Evolutionary conservation across 768 basidiomycete genomes (phyloP), one percentile per base, ranked within the genome.

Genomic region (Leccinum longicurvipes): DNA sequence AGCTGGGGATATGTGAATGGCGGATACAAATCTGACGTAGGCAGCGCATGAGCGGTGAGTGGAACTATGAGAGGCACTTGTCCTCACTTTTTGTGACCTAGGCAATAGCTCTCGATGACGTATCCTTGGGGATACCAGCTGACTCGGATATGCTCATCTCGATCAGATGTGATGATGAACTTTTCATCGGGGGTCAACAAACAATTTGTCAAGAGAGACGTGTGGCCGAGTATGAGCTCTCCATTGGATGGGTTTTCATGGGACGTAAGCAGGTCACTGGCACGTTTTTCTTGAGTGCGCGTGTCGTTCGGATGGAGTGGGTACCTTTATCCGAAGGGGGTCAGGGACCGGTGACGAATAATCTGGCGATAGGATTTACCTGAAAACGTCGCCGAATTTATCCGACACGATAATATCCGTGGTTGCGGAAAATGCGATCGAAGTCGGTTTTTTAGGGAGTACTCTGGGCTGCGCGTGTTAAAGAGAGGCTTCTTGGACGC

Each of bases 361-460:
- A 34, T 12, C 15, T 50, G 5, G 19, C 19, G 15, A 36, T 32
- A 24, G 34, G 36, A 59, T 76, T 52, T 49, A 89, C 91, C 83
- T 83, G 74, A 93, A 96, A 39, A 96, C 81, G 66, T 98, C 96
- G 0, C 96, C 96, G 59, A 97, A 95, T 72, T 97, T 98, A 73
- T 99, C 96, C 2, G 92, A 84, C 12, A 91, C 83, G 2, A 98
- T 69, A 56, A 99, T 85, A 0, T 80, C 84, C 0, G 79, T 80
- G 44, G 85, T 78, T 5, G 66, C 72, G 0, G 86, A 84, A 62
- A 97, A 85, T 0, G 72, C 68, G 25, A 97, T 66, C 2, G 76
- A 76, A 0, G 92, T 93, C 0, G 91, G 84, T 56, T 87, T 86
- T 73, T 98, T 98, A 0, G 89, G 85, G 2, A 95, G 76, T 58